Evolutionary conservation across 768 basidiomycete species (phyloP).

Genomic region (Mycena haematopus): DNA sequence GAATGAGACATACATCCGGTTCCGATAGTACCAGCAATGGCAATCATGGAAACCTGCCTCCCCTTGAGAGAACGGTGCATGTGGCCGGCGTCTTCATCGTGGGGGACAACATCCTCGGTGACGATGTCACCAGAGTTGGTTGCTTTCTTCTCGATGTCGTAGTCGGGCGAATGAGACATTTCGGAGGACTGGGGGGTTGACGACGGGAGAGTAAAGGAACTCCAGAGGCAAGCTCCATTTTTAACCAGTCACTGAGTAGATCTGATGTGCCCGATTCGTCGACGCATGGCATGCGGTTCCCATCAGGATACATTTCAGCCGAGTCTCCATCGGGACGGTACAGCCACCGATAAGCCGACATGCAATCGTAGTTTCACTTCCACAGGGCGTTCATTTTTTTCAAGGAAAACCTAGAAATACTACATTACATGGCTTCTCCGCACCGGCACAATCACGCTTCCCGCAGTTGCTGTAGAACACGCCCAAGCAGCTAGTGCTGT

Average conservation of each 20-base stretch:
- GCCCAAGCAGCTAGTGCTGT: neutral
- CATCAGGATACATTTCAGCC: neutral
- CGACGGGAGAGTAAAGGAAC: conserved; percentile 9
- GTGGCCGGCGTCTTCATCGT: conserved; percentile 21
- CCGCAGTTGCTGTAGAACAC: too few relatives aligned
- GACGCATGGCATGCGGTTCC: neutral
- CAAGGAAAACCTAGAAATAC: too few relatives aligned
- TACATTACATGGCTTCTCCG: too few relatives aligned
- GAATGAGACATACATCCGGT: conserved; percentile 39
- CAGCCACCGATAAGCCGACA: conserved; percentile 20
- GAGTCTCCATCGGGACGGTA: neutral
- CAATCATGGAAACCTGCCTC: conserved; percentile 44
- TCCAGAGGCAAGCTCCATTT: neutral
- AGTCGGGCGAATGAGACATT: conserved; percentile 28
- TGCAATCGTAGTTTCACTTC: neutral
- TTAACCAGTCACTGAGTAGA: neutral
- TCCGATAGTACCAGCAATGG: conserved; percentile 37
- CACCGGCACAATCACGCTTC: too few relatives aligned
- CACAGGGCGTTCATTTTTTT: too few relatives aligned
- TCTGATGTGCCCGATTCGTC: conserved; percentile 10
- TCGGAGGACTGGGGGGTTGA: neutral
- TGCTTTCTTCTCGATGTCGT: conserved; percentile 31
- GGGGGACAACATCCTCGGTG: conserved; percentile 21
- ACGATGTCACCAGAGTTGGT: conserved; percentile 19
- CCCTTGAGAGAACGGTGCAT: conserved; percentile 40